These are phyloP conservation scores for Colletotrichum sp. DNA, from an alignment of 2,329 filamentous ascomycete genomes.

Conservation along the genomic window DNA sequence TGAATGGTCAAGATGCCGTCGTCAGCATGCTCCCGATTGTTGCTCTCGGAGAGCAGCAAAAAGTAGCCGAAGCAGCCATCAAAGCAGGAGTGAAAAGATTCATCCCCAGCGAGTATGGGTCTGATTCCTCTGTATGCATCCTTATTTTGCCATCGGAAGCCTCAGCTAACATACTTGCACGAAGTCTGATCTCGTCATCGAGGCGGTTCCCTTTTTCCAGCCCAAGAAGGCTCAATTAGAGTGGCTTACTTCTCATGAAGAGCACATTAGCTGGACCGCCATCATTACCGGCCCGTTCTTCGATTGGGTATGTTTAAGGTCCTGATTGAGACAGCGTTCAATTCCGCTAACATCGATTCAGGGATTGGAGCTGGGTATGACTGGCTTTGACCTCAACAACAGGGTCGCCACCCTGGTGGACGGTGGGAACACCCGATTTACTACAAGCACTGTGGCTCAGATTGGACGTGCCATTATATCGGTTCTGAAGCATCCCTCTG, in stretches of 20 bases:
- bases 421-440: constrained; percentile 18
- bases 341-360: not conserved
- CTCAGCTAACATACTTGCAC: not conserved
- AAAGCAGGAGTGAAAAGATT: constrained; percentile 58
- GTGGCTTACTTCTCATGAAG: constrained; percentile 32
- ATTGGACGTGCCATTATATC: constrained; percentile 19
- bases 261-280: constrained; percentile 54
- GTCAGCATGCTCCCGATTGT: constrained; percentile 45
- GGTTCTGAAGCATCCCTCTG: constrained; percentile 9
- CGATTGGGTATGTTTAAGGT: constrained; percentile 42
- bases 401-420: constrained; percentile 35
- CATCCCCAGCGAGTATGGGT: constrained; percentile 54
- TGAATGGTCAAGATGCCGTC: constrained; percentile 19
- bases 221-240: not conserved
- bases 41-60: constrained; percentile 39
- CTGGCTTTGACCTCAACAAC: constrained; percentile 47
- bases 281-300: constrained; percentile 58
- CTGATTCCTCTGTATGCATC: constrained; percentile 40
- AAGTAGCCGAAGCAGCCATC: constrained; percentile 50
- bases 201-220: not conserved
- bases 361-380: constrained; percentile 33
- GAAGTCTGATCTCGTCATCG: not conserved
- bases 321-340: not conserved
- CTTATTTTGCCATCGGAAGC: not conserved
- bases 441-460: constrained; percentile 12